A percentile compares a stretch with the other conserved stretches of the same genome.
phyloP scores from a whole-genome alignment of 2,329 filamentous ascomycete genomes.

The Cadophora luteo-olivacea region DNA sequence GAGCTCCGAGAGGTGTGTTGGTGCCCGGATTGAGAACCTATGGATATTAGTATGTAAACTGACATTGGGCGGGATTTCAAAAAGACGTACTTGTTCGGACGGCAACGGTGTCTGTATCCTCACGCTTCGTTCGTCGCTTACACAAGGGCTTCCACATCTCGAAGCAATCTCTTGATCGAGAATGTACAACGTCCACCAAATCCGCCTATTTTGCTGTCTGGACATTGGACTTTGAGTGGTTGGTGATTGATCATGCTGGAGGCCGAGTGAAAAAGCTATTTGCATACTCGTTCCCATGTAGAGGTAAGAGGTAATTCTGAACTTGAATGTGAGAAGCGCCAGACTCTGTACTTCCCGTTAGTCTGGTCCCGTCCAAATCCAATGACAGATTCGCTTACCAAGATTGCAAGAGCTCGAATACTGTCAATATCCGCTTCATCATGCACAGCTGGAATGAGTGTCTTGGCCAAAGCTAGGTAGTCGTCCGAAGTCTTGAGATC shows the following conservation, averaged over 20 bases:
- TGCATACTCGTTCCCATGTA: constrained; percentile 34
- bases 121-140: constrained; percentile 32
- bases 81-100: constrained; percentile 28
- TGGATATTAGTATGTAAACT: neutral
- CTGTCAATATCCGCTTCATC: constrained; percentile 36
- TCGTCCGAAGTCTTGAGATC: constrained; percentile 28
- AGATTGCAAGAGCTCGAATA: constrained; percentile 32
- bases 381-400: constrained; percentile 17
- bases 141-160: constrained; percentile 31
- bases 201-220: constrained; percentile 31
- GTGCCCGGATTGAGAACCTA: constrained; percentile 32
- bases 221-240: constrained; percentile 30
- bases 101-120: constrained; percentile 30
- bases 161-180: constrained; percentile 33
- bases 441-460: constrained; percentile 29
- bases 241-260: constrained; percentile 33
- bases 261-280: constrained; percentile 34
- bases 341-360: constrained; percentile 24
- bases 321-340: constrained; percentile 31
- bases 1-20: constrained; percentile 30
- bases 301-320: constrained; percentile 33
- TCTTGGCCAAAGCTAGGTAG: constrained; percentile 33
- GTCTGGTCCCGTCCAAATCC: neutral
- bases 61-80: no score
- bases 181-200: constrained; percentile 36